A percentile compares a stretch with the other conserved stretches of the same genome.
These are phyloP conservation scores for Eimeria falciformis DNA, from an alignment of 169 alveolate genomes.

Conservation along the genomic window DNA sequence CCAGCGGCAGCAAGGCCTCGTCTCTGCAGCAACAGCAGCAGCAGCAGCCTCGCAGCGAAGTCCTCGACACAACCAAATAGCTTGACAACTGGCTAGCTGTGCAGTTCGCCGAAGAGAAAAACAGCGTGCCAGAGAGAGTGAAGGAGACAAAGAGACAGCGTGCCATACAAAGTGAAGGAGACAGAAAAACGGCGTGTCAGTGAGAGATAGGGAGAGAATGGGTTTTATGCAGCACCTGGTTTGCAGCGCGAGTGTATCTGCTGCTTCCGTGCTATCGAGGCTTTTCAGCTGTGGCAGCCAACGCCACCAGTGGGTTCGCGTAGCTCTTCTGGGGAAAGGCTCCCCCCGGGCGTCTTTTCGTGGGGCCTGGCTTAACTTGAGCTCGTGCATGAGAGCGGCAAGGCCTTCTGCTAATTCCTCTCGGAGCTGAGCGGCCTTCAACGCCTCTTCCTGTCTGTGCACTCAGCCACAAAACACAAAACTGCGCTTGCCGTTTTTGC, in stretches of 20 bases:
- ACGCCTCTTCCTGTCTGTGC: neutral
- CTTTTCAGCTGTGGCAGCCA: neutral
- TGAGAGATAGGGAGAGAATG: neutral
- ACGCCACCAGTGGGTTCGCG: neutral
- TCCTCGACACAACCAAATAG: no score
- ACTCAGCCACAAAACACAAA: neutral
- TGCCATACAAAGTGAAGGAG: no score
- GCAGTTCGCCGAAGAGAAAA: no score
- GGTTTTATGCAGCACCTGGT: neutral
- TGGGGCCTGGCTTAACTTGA: neutral
- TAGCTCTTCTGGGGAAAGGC: neutral
- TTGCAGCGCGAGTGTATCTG: slow-evolving; percentile 12
- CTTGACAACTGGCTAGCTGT: no score
- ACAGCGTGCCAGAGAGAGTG: no score
- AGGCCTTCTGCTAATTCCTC: neutral
- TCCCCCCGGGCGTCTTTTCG: neutral
- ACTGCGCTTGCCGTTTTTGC: neutral
- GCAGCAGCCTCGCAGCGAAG: no score
- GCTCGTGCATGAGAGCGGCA: neutral
- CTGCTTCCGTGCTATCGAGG: neutral
- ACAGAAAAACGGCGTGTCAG: no score
- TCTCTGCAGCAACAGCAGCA: slow-evolving; percentile 3
- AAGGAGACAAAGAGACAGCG: no score
- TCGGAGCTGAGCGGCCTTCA: neutral
- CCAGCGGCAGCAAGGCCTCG: neutral